phyloP scores from a whole-genome alignment of 768 basidiomycete genomes.

The Xanthoconium stramineum region DNA sequence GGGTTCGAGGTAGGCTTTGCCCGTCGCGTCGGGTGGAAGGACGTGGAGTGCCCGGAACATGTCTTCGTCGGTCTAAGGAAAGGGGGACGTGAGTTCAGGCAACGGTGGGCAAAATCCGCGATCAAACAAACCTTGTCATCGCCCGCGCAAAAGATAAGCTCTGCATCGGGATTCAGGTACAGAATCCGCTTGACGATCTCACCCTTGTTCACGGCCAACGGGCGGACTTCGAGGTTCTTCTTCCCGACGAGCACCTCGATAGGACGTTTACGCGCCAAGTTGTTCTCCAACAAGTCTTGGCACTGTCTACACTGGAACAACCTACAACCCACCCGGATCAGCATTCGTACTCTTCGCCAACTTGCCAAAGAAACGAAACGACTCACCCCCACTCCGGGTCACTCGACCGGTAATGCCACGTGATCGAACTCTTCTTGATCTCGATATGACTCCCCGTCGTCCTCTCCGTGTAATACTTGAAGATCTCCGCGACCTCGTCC shows the following conservation, averaged over 20 bases:
- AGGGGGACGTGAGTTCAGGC: not conserved
- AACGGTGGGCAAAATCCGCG: too few species aligned
- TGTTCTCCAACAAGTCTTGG: slow-evolving; percentile 94
- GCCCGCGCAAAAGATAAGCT: slow-evolving; percentile 96
- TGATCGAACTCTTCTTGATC: slow-evolving; percentile 95
- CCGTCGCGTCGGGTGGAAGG: slow-evolving; percentile 42
- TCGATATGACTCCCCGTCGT: slow-evolving; percentile 97
- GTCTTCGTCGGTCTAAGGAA: slow-evolving; percentile 83
- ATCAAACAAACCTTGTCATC: slow-evolving; percentile 78
- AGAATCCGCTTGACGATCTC: slow-evolving; percentile 96
- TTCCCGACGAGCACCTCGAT: slow-evolving; percentile 98
- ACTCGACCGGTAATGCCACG: slow-evolving; percentile 92
- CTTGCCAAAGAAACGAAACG: not conserved
- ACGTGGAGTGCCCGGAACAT: slow-evolving; percentile 92
- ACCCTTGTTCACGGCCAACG: slow-evolving; percentile 95
- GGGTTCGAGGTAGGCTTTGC: slow-evolving; percentile 48
- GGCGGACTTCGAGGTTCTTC: slow-evolving; percentile 97
- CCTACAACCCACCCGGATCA: slow-evolving; percentile 34
- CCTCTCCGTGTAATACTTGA: slow-evolving; percentile 94
- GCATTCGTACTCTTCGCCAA: not conserved
- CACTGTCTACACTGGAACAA: slow-evolving; percentile 95
- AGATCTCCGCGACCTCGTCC: slow-evolving; percentile 92
- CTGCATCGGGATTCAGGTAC: slow-evolving; percentile 90
- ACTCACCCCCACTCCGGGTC: slow-evolving; percentile 96
- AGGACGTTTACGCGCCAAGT: slow-evolving; percentile 86